phyloP scores from a whole-genome alignment of 2,329 filamentous ascomycete species.

The Penicillium nordicum region DNA sequence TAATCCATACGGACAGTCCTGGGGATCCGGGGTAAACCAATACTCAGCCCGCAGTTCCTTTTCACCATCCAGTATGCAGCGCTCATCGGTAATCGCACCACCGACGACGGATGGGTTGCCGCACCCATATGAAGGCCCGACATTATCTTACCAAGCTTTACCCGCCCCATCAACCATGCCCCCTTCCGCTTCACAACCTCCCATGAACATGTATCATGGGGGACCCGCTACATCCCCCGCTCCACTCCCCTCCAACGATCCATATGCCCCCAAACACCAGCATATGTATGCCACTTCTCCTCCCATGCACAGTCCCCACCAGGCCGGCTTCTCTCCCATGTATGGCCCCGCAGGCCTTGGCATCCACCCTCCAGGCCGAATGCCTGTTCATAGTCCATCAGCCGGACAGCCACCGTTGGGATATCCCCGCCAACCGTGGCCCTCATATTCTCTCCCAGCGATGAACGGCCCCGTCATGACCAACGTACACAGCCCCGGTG shows the following conservation, averaged over 20 bases:
- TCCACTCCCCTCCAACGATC: slow-evolving; percentile 58
- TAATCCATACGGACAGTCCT: slow-evolving; percentile 53
- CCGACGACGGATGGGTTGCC: slow-evolving; percentile 61
- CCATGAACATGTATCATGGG: slow-evolving; percentile 40
- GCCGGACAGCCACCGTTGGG: slow-evolving; percentile 37
- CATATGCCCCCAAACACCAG: slow-evolving; percentile 52
- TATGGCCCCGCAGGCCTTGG: slow-evolving; percentile 41
- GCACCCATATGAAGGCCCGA: slow-evolving; percentile 65
- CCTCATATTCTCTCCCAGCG: slow-evolving; percentile 58
- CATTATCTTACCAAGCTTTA: slow-evolving; percentile 55
- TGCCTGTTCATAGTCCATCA: slow-evolving; percentile 54
- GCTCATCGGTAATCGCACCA: slow-evolving; percentile 56
- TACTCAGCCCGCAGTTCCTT: slow-evolving; percentile 53
- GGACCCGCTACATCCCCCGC: slow-evolving; percentile 43
- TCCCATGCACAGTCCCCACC: slow-evolving; percentile 51
- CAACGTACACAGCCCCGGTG: slow-evolving; percentile 71
- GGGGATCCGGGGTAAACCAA: slow-evolving; percentile 39
- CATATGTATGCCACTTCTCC: slow-evolving; percentile 39
- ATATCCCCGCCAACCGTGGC: slow-evolving; percentile 45
- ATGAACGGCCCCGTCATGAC: slow-evolving; percentile 69
- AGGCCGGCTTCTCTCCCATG: slow-evolving; percentile 42
- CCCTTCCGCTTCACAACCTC: slow-evolving; percentile 37
- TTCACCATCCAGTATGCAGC: slow-evolving; percentile 55
- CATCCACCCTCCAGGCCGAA: slow-evolving; percentile 43
- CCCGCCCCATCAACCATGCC: slow-evolving; percentile 49